These are phyloP conservation scores for Hypoxylon sp. DNA, from an alignment of 2,329 filamentous ascomycete genomes.

Conservation along the genomic window DNA sequence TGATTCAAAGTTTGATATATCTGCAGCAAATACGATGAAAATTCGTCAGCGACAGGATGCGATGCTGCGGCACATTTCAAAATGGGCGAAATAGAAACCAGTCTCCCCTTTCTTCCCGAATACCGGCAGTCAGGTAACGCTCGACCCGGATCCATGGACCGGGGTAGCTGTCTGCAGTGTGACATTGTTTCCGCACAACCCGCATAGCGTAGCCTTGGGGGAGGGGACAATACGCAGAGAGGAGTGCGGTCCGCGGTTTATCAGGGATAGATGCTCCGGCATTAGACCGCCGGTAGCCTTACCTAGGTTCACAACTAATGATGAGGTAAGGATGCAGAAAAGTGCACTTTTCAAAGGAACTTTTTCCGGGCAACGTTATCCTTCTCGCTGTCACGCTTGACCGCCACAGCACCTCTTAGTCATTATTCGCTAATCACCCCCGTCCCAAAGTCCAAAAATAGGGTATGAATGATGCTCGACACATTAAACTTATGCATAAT, in stretches of 20 bases:
- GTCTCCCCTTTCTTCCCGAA: constrained; percentile 9
- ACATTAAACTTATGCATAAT: background rate
- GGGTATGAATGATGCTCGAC: background rate
- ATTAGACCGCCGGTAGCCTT: constrained; percentile 17
- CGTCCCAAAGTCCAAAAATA: constrained; percentile 5
- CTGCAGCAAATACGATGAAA: background rate
- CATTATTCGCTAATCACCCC: constrained; percentile 1
- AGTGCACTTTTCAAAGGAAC: constrained; percentile 23
- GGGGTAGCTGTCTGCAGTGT: constrained; percentile 34
- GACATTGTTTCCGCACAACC: constrained; percentile 24
- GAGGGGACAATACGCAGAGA: constrained; percentile 7
- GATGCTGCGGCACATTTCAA: constrained; percentile 11
- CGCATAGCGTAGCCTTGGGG: constrained; percentile 18
- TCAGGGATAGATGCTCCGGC: constrained; percentile 23
- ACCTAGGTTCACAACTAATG: background rate
- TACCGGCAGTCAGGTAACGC: constrained; percentile 25
- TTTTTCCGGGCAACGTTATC: constrained; percentile 7
- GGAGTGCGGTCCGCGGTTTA: constrained; percentile 11
- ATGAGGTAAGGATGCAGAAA: constrained; percentile 15
- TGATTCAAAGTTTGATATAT: background rate
- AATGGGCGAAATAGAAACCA: constrained; percentile 8
- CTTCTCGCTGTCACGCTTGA: constrained; percentile 6
- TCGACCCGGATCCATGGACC: constrained; percentile 30
- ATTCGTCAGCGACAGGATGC: constrained; percentile 11
- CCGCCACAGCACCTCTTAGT: constrained; percentile 10